A percentile compares a stretch with the other conserved stretches of the same genome.
Evolutionary conservation across 306 rosid species (phyloP).

Genomic region (Dryas drummondii): DNA sequence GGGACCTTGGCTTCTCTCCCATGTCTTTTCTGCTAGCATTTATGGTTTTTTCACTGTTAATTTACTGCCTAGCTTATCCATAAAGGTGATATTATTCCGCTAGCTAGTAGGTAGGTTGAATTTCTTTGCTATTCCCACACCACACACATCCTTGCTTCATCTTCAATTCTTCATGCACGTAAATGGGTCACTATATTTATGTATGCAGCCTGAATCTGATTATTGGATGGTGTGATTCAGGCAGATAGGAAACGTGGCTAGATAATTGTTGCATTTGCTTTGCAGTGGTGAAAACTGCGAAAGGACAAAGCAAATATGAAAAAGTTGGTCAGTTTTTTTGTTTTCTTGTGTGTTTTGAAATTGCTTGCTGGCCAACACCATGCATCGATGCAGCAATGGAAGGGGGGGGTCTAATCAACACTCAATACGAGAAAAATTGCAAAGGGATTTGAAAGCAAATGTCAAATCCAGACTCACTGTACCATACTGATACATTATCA

Average conservation of each 20-base stretch:
- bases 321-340: conserved; percentile 39
- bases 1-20: background rate
- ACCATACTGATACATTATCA: too few relatives aligned
- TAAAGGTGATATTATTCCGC: too few relatives aligned
- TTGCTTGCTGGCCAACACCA: too few relatives aligned
- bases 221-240: background rate
- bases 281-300: background rate
- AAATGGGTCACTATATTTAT: too few relatives aligned
- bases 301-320: conserved; percentile 19
- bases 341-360: too few relatives aligned
- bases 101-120: too few relatives aligned
- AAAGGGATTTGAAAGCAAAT: conserved; percentile 29
- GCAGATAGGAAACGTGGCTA: conserved; percentile 23
- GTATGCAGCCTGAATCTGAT: too few relatives aligned
- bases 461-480: conserved; percentile 23
- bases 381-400: too few relatives aligned
- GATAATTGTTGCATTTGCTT: background rate
- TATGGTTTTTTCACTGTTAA: conserved; percentile 19
- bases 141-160: too few relatives aligned
- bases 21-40: conserved; percentile 28
- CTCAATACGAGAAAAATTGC: conserved; percentile 33
- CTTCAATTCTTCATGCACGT: too few relatives aligned
- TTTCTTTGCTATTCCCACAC: too few relatives aligned
- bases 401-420: conserved; percentile 25
- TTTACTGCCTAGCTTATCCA: background rate